Conservation (phyloP, 768 basidiomycete genomes). For the Amanita subjunquillea region DNA sequence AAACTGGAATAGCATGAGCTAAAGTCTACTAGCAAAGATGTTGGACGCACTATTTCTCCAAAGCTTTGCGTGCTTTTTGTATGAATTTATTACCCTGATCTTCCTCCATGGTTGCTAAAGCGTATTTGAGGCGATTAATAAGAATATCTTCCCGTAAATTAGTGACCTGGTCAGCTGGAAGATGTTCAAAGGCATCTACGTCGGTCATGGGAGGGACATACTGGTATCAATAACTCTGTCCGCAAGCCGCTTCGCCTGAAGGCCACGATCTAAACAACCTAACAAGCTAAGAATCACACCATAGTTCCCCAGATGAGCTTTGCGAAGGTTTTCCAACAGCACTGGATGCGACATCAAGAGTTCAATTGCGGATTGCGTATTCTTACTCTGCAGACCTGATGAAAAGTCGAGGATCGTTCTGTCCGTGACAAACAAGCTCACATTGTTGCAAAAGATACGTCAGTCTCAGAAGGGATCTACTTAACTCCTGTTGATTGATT, state of each 20-base stretch:
- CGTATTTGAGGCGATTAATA: slow-evolving; percentile 74
- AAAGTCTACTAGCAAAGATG: not conserved
- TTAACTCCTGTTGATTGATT: slow-evolving; percentile 71
- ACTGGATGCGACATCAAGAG: slow-evolving; percentile 73
- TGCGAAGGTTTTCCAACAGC: slow-evolving; percentile 78
- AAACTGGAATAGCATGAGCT: slow-evolving; percentile 41
- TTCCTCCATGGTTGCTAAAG: slow-evolving; percentile 67
- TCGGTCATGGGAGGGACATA: slow-evolving; percentile 15
- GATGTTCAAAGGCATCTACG: not conserved
- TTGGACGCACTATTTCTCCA: slow-evolving; percentile 79
- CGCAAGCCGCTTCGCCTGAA: slow-evolving; percentile 78
- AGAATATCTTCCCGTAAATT: slow-evolving; percentile 90
- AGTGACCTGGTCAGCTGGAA: slow-evolving; percentile 77
- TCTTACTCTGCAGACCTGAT: slow-evolving; percentile 52
- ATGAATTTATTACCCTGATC: slow-evolving; percentile 47
- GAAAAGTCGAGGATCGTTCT: not conserved
- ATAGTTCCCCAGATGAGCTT: slow-evolving; percentile 89
- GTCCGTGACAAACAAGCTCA: slow-evolving; percentile 18
- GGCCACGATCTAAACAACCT: slow-evolving; percentile 85
- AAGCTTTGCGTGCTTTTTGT: slow-evolving; percentile 57
- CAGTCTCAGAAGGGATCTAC: slow-evolving; percentile 62
- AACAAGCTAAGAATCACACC: slow-evolving; percentile 84
- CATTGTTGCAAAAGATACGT: slow-evolving; percentile 78
- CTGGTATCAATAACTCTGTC: slow-evolving; percentile 81
- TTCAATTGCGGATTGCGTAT: slow-evolving; percentile 73